Evolutionary conservation across 805 yeast genomes (phyloP).

Genomic region (Nakazawaea siamensis): DNA sequence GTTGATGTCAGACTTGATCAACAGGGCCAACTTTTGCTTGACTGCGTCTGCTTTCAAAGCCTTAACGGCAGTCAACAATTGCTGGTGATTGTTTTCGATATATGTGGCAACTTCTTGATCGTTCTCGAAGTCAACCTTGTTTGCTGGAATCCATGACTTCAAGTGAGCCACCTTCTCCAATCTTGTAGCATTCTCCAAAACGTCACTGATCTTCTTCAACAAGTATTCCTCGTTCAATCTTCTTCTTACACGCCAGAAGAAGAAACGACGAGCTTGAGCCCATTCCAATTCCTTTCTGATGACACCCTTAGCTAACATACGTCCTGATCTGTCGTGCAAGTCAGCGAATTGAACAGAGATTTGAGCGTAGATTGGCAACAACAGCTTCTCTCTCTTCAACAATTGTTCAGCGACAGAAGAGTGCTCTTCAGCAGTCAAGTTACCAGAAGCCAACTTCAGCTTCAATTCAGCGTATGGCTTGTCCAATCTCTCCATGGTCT

Average conservation of each 20-base stretch:
- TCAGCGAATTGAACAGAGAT: conserved; percentile 95
- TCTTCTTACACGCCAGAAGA: conserved; percentile 98
- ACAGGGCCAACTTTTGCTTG: conserved; percentile 54
- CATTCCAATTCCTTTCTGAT: conserved; percentile 81
- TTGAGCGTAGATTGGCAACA: conserved; percentile 87
- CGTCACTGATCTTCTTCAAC: conserved; percentile 62
- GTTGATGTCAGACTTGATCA: conserved; percentile 46
- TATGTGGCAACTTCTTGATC: conserved; percentile 77
- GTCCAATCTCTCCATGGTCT: conserved; percentile 91
- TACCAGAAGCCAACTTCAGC: conserved; percentile 43
- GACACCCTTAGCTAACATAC: conserved; percentile 93
- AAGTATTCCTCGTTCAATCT: conserved; percentile 89
- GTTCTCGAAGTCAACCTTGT: conserved; percentile 50
- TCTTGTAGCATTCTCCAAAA: conserved; percentile 46
- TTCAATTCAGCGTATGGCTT: conserved; percentile 61
- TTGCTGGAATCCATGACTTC: conserved; percentile 76
- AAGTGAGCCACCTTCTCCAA: conserved; percentile 81
- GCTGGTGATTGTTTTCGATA: conserved; percentile 72
- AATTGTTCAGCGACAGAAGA: conserved; percentile 57
- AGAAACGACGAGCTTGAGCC: conserved; percentile 85
- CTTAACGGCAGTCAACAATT: conserved; percentile 52
- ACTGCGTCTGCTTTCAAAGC: conserved; percentile 59
- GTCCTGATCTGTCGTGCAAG: conserved; percentile 93
- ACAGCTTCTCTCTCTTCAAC: conserved; percentile 66
- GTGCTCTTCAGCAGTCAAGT: conserved; percentile 56